Evolutionary conservation across 805 yeast species (phyloP), one percentile per base, ranked within the genome.

Genomic region (Sugiyamaella valdiviana): DNA sequence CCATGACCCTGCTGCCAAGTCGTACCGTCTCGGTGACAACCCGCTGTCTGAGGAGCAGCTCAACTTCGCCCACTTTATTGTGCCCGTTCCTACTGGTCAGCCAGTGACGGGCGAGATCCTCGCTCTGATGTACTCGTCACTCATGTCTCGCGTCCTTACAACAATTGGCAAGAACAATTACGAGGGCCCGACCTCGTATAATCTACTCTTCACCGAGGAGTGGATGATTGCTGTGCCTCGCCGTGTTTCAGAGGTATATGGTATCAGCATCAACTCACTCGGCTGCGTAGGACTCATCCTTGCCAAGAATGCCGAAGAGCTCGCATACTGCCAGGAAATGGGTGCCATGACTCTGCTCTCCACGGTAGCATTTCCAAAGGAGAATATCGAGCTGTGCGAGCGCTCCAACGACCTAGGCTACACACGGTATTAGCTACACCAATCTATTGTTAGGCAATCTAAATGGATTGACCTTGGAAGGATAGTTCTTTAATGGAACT

Each of bases 211-310:
- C 75, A 88, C 95, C 42, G 79, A 80, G 43, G 76, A 79, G 46
- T 91, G 93, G 86, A 78, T 91, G 68, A 78, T 89, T 78, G 64
- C 85, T 19, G 82, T 89, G n/a, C 98, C 99, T 15, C 72, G 83
- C 2, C 70, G 83, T 2, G 82, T 83, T 1, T 72, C 74, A 39
- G 70, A 70, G 6, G 55, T 50, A 19, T 57, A 56, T 15, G 69
- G 64, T 5, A 66, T 82, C 24, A 84, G 91, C 50, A 75, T 89
- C 56, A 91, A 91, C 62, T 75, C 96, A 0, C 76, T 88, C 41
- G 97, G 95, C 0, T 78, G 77, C 51, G 71, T 85, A 52, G 97
- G 98, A 1, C 65, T 91, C 54, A 62, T 90, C 44, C 73, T 85
- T 49, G 90, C 89, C 45, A 90, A 86, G 64, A 74, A 82, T 59